Percentiles rank a stretch among this genome's conserved stretches.
phyloP scores from a whole-genome alignment of 306 rosid species.

The Vicia faba region DNA sequence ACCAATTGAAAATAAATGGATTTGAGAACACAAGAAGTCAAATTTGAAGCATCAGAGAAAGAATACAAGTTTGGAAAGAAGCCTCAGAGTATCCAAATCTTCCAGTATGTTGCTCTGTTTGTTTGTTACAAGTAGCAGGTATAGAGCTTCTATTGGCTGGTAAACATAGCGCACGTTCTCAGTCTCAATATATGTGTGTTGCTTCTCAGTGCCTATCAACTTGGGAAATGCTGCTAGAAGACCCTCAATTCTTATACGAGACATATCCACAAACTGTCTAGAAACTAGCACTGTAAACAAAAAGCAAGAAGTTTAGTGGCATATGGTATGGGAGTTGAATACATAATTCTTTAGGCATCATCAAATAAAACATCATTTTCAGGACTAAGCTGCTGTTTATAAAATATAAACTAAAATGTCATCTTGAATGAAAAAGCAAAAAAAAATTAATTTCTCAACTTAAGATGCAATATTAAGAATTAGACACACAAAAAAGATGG shows the following conservation, averaged over 20 bases:
- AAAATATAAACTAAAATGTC: neutral
- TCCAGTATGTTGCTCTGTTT: constrained; percentile 94
- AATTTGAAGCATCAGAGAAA: constrained; percentile 21
- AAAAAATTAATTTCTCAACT: neutral
- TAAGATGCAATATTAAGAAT: constrained; percentile 2
- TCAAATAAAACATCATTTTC: constrained; percentile 10
- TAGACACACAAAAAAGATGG: neutral
- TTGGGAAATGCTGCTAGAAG: constrained; percentile 95
- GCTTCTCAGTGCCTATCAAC: constrained; percentile 87
- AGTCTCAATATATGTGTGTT: constrained; percentile 88
- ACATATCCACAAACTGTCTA: constrained; percentile 86
- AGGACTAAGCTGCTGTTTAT: neutral
- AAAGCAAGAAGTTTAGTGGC: neutral
- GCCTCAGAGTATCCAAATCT: constrained; percentile 90
- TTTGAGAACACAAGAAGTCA: neutral
- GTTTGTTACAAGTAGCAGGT: constrained; percentile 93
- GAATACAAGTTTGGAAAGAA: constrained; percentile 97
- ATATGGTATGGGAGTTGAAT: constrained; percentile 8
- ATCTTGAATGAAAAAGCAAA: neutral
- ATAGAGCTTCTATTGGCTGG: constrained; percentile 91
- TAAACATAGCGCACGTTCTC: constrained; percentile 92
- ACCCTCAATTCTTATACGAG: constrained; percentile 91
- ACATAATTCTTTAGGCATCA: constrained; percentile 4
- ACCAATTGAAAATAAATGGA: constrained; percentile 1
- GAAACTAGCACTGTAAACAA: constrained; percentile 76